These are phyloP conservation scores for Pyrus betulifolia DNA, from an alignment of 306 rosid species.

Conservation along the genomic window DNA sequence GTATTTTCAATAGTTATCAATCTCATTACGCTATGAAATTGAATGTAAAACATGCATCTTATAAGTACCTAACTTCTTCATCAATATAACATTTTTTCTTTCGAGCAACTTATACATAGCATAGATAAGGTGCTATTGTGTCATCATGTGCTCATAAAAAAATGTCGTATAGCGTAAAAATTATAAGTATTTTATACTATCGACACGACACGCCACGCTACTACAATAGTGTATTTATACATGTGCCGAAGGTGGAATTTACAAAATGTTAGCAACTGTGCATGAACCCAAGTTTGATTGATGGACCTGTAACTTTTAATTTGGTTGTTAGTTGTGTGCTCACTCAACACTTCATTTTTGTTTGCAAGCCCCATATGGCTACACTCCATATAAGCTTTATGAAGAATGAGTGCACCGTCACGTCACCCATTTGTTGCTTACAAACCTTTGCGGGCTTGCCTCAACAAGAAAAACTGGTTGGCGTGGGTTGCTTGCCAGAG, in stretches of 20 bases:
- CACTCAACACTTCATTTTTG: not conserved
- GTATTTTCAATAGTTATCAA: not conserved
- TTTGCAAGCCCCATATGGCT: conserved; percentile 4
- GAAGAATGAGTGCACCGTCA: not conserved
- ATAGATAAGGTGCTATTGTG: too few species aligned
- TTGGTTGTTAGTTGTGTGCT: not conserved
- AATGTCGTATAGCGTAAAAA: too few species aligned
- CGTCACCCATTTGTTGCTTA: conserved; percentile 6
- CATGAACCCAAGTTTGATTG: conserved; percentile 5
- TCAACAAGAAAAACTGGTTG: not conserved
- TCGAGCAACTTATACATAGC: not conserved
- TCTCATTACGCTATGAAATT: not conserved
- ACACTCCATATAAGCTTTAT: not conserved
- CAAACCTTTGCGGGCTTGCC: not conserved
- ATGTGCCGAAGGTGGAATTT: not conserved
- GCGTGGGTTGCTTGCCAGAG: not conserved
- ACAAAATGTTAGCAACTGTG: not conserved
- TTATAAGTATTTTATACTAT: too few species aligned
- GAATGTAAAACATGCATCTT: not conserved
- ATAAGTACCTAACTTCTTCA: not conserved
- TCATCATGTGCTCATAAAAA: not conserved
- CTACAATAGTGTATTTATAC: not conserved
- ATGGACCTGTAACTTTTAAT: not conserved
- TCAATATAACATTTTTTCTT: not conserved
- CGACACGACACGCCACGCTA: too few species aligned